Evolutionary conservation across 345 rosid genomes (phyloP), one percentile per base, ranked within the genome.

Genomic region (Xanthoceras sorbifolium): DNA sequence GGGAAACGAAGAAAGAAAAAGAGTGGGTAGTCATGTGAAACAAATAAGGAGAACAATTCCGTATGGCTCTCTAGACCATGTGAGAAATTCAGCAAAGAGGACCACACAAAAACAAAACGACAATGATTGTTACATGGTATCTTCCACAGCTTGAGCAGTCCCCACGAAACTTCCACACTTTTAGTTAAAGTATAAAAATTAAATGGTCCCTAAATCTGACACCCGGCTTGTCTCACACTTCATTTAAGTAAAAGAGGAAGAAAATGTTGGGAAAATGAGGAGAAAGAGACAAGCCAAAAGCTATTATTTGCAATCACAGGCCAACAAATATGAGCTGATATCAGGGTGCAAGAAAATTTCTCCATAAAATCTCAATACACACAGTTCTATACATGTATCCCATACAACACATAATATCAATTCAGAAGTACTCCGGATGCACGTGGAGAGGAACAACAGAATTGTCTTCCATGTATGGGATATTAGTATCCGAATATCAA

Each of bases 131-230:
- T 73, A 73, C 76, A 69, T 36, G 60, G 80, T 70, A 76, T 74
- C 77, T 61, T 76, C 61, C 74, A 73, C 75, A 65, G 79, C 63
- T 76, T 71, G 69, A 80, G 63, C 82, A 72, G 84, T 68, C 76
- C 81, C 81, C 67, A 59, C 82, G 78, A 86, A 86, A 77, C 82
- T 84, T 80, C 83, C 87, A 59, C 63, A 59, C 70, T 72, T 80
- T 77, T 73, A 73, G 79, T 79, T 76, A 75, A 76, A 63, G 72
- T 34, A 61, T 36, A 48, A 67, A 64, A 80, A 71, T 72, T 23
- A 61, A 67, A 77, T 79, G 82, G 87, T 79, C 86, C 82, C 80
- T 26, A 50, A 71, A 68, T 25, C 76, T 65, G 79, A 86, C 79
- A 77, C 52, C 60, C 63, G 59, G 59, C 80, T 74, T 69, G 70